Evolutionary conservation across 2,329 filamentous ascomycete species (phyloP).

Genomic region (Trichophyton mentagrophytes): DNA sequence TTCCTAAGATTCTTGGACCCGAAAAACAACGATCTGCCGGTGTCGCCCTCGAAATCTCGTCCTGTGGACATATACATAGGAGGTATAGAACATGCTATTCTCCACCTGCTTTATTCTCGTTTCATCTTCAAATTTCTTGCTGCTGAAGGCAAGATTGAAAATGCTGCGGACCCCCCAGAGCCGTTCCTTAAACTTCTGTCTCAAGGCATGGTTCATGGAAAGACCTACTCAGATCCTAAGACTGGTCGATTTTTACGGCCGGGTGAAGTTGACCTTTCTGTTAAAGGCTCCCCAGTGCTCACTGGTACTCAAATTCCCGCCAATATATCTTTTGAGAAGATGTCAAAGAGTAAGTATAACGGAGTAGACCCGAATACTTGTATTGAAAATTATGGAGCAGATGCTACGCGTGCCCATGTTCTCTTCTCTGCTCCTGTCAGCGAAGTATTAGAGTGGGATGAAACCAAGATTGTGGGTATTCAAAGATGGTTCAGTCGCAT

Average conservation of each 20-base stretch:
- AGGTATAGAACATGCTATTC: conserved; percentile 79
- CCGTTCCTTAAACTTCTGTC: conserved; percentile 74
- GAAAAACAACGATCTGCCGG: conserved; percentile 47
- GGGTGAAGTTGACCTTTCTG: conserved; percentile 55
- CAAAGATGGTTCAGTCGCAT: conserved; percentile 66
- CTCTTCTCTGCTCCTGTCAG: conserved; percentile 76
- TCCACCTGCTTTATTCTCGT: conserved; percentile 76
- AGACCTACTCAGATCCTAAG: conserved; percentile 61
- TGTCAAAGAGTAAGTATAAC: conserved; percentile 92
- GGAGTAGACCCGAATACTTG: conserved; percentile 68
- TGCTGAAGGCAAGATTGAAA: conserved; percentile 27
- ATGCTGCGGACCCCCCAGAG: conserved; percentile 40
- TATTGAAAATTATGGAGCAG: conserved; percentile 64
- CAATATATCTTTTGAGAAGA: conserved; percentile 66
- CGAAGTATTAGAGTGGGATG: conserved; percentile 80
- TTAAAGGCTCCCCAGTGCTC: conserved; percentile 47
- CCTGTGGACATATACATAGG: conserved; percentile 84
- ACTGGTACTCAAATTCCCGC: conserved; percentile 46
- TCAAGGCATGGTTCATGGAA: conserved; percentile 88
- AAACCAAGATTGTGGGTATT: conserved; percentile 65
- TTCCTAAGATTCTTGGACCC: conserved; percentile 55
- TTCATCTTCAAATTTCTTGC: conserved; percentile 83
- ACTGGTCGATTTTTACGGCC: conserved; percentile 67
- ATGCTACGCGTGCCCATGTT: conserved; percentile 74
- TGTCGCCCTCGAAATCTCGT: conserved; percentile 47